Evolutionary conservation across 495 filamentous ascomycete genomes (phyloP), one percentile per base, ranked within the genome.

Genomic region (Hypoxylon perforatum): DNA sequence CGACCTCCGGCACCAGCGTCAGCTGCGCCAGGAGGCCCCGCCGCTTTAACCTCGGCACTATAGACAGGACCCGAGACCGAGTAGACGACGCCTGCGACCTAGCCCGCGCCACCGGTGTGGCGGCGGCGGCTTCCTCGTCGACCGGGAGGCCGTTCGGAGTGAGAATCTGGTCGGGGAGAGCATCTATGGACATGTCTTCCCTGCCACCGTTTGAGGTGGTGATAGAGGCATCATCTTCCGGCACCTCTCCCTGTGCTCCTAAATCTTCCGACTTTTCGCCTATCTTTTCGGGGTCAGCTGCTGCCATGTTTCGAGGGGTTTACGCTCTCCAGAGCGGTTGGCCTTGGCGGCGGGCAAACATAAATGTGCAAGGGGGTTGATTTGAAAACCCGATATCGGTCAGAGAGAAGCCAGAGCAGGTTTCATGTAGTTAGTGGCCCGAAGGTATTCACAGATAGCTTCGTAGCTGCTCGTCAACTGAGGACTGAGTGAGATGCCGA

Each of bases 1-100:
- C 88, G 38, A 96, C 84, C 76, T 98, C 94, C 3, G 92, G 91
- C n/a, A 97, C 78, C 44, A 97, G 57, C 1, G 91, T 82, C 2
- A 96, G 80, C 45, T 85, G 85, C 3, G 87, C 87, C 23, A 97
- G 82, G 8, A 97, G 78, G 0, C 94, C 94, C 75, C 93, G 78
- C 59, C 94, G 87, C 65, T 91, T 73, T 11, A 80, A 70, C 55
- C 89, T 80, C 1, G 92, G 90, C 5, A 98, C 82, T 48, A 84
- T 77, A 33, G 77, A 73, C n/a, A 82, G 56, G 18, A 70, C 44
- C 50, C 72, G 63, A 9, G 79, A 77, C 14, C 74, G 78, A 23
- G 62, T 69, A 7, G 83, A 82, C 2, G 80, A 77, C 14, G 74
- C 60, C 50, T 65, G 73, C 9, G 74, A 80, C 50, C 57, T 48